Evolutionary conservation across 2,329 filamentous ascomycete species (phyloP), one percentile per base, ranked within the genome.

Genomic region (Fusarium compactum): DNA sequence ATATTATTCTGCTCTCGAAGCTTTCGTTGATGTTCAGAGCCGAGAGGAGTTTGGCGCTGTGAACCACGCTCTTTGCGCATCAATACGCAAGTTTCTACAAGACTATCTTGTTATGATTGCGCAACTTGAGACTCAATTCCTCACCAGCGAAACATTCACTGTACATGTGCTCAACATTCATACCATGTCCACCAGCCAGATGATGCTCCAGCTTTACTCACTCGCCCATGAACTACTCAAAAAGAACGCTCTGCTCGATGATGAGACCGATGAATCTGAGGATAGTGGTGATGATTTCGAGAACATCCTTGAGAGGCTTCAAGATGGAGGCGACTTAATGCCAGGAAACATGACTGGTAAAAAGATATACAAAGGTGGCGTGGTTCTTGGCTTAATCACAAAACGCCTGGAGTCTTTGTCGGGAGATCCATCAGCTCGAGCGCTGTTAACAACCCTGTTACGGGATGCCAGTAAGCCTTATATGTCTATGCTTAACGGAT

Each of bases 401-500:
- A 91, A 91, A 76, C 87, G 95, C 53, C 83, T 98, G 11, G 92
- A 96, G 72, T 90, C 92, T 16, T 95, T 98, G 89, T 96, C 95
- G 2, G 96, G 96, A 47, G 96, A 99, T 77, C 96, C 96, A 6
- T 92, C 94, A 1, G 95, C 96, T 22, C 89, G 93, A 68, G 88
- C 90, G 25, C 82, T 99, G 22, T 85, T 99, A 14, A 96, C 93
- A 14, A 91, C 91, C 5, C 82, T 99, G 29, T 81, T 99, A 44
- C 88, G 93, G 59, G 95, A 98, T 79, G 92, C 95, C 2, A 98
- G 95, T 76, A 89, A 92, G 58, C 96, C 96, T 1, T 99, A 99
- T 78, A 98, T 98, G 95, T 87, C 88, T 44, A 99, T 99, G 96
- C 84, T 99, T 65, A 99, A 99, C 76, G 95, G 98, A 79, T 99